A percentile compares a stretch with the other conserved stretches of the same genome.
Evolutionary conservation across 345 rosid genomes (phyloP).

Genomic region (Heritiera fomes): DNA sequence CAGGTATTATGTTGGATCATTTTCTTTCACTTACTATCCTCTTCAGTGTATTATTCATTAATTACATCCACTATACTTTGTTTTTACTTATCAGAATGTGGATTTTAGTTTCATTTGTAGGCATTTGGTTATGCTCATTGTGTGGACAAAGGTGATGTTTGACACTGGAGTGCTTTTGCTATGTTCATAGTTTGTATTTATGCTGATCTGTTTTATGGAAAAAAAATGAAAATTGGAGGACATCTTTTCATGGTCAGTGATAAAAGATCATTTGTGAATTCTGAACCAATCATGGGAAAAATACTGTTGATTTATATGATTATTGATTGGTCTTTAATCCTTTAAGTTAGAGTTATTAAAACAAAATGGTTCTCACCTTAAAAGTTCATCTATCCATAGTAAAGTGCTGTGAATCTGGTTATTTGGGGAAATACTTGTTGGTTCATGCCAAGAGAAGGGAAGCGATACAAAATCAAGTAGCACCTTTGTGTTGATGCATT

Average conservation of each 20-base stretch:
- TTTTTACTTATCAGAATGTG: neutral
- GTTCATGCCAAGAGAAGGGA: neutral
- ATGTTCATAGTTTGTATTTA: neutral
- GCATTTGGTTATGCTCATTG: neutral
- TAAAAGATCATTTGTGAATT: neutral
- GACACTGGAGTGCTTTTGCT: neutral
- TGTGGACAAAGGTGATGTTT: neutral
- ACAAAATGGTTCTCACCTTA: neutral
- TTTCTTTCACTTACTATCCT: neutral
- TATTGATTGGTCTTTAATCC: neutral
- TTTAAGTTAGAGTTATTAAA: neutral
- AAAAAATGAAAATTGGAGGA: neutral
- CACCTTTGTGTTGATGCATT: neutral
- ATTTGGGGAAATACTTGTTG: neutral
- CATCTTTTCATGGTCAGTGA: neutral
- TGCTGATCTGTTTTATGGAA: neutral
- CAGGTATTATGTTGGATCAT: slow-evolving; percentile 36
- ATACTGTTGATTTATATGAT: neutral
- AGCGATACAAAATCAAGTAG: slow-evolving; percentile 1
- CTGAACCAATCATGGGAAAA: neutral
- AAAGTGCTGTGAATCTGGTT: neutral
- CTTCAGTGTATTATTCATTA: neutral
- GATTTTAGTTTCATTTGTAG: neutral
- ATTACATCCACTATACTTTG: neutral
- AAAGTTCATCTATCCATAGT: neutral